A percentile compares a stretch with the other conserved stretches of the same genome.
Evolutionary conservation across 2,329 filamentous ascomycete species (phyloP).

Genomic region (Fusarium redolens): DNA sequence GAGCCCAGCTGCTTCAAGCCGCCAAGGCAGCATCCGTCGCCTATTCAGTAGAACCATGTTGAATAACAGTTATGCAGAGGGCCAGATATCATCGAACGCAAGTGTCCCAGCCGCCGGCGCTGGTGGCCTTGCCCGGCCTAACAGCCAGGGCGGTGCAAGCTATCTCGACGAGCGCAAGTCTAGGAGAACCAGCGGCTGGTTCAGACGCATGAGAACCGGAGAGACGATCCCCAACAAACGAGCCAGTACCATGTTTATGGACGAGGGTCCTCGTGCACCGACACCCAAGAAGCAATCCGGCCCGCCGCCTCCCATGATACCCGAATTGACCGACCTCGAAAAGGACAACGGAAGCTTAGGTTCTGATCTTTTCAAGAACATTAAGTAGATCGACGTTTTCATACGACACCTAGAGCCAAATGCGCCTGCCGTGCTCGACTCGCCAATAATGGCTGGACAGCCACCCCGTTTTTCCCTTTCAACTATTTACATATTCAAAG

Average conservation of each 20-base stretch:
- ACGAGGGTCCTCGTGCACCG: constrained; percentile 48
- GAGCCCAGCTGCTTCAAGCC: constrained; percentile 64
- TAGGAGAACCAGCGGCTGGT: constrained; percentile 69
- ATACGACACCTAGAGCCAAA: constrained; percentile 11
- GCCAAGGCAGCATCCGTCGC: constrained; percentile 67
- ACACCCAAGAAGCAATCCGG: constrained; percentile 54
- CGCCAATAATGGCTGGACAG: constrained; percentile 22
- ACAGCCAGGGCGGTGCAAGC: constrained; percentile 62
- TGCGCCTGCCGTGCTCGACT: constrained; percentile 1
- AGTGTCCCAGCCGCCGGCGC: constrained; percentile 47
- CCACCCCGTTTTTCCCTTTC: constrained; percentile 30
- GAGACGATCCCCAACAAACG: constrained; percentile 52
- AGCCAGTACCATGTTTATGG: constrained; percentile 55
- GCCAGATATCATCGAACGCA: constrained; percentile 56
- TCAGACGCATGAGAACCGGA: constrained; percentile 62
- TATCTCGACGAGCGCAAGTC: constrained; percentile 64
- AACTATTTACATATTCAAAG: constrained; percentile 41
- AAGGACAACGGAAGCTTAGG: constrained; percentile 61
- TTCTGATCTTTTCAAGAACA: constrained; percentile 68
- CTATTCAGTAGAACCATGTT: constrained; percentile 67
- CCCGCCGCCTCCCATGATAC: constrained; percentile 71
- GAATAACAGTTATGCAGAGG: constrained; percentile 64
- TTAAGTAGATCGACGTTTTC: constrained; percentile 57
- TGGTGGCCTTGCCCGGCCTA: constrained; percentile 54
- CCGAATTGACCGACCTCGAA: constrained; percentile 65